phyloP scores from a whole-genome alignment of 768 basidiomycete species.

The Lactarius evosmus region DNA sequence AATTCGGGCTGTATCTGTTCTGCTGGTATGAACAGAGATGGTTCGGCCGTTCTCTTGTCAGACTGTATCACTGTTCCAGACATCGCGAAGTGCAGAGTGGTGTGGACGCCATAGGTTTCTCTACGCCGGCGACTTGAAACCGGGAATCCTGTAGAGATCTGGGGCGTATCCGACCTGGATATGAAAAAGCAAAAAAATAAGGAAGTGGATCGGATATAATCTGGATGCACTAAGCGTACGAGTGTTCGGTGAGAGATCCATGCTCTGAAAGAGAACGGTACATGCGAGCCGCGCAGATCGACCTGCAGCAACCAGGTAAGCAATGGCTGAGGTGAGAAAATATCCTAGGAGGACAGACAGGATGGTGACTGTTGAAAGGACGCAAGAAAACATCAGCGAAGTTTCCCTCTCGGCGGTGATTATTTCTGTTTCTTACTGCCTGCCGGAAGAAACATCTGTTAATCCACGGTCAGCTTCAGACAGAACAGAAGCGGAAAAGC shows the following conservation, averaged over 20 bases:
- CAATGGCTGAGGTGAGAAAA: too few relatives aligned
- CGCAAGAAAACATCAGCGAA: too few relatives aligned
- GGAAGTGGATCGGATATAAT: neutral
- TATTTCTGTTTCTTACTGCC: neutral
- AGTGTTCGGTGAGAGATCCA: too few relatives aligned
- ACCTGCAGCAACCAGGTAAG: too few relatives aligned
- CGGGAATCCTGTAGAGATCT: neutral
- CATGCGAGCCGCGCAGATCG: too few relatives aligned
- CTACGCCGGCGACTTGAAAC: neutral
- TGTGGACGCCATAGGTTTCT: neutral
- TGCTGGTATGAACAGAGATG: too few relatives aligned
- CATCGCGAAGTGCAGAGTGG: neutral
- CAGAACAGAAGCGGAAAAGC: neutral
- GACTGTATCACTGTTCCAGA: neutral
- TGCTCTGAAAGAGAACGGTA: too few relatives aligned
- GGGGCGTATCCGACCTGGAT: neutral
- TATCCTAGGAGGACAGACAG: too few relatives aligned
- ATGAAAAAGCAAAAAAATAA: too few relatives aligned
- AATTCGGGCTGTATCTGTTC: conserved; percentile 1
- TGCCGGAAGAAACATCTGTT: neutral
- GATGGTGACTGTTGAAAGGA: neutral
- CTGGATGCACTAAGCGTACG: too few relatives aligned
- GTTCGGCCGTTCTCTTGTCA: neutral
- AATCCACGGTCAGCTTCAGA: neutral
- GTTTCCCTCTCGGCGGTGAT: too few relatives aligned